A percentile compares a stretch with the other conserved stretches of the same genome.
Conservation (phyloP, 1,139 yeast species). For the Yamadazyma mexicana region DNA sequence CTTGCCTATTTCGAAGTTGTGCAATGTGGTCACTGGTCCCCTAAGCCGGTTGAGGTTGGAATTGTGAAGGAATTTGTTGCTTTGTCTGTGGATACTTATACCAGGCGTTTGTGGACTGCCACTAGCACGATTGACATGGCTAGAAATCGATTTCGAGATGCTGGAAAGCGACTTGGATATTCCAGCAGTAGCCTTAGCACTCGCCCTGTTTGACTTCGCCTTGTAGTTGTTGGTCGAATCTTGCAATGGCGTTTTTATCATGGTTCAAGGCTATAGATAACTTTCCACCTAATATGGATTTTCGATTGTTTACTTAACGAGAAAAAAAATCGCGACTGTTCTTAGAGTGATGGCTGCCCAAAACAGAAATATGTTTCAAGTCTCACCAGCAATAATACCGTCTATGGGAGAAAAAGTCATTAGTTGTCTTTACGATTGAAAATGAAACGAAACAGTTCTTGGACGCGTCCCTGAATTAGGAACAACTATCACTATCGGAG, state of each 20-base stretch:
- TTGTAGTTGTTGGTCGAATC: slow-evolving; percentile 10
- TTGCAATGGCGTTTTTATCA: slow-evolving; percentile 7
- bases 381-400: not conserved
- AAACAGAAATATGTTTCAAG: slow-evolving; percentile 2
- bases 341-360: not conserved
- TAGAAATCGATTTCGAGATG: not conserved
- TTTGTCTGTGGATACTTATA: not conserved
- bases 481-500: too few species aligned
- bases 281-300: not conserved
- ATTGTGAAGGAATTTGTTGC: slow-evolving; percentile 8
- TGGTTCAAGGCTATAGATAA: not conserved
- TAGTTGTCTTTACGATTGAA: not conserved
- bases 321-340: slow-evolving; percentile 1
- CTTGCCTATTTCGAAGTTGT: slow-evolving; percentile 85
- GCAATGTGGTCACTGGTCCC: slow-evolving; percentile 23
- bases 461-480: too few species aligned
- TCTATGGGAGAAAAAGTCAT: too few species aligned
- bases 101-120: not conserved
- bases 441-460: too few species aligned
- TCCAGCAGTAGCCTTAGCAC: not conserved
- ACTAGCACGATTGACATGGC: not conserved
- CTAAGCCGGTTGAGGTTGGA: slow-evolving; percentile 8
- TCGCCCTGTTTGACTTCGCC: not conserved
- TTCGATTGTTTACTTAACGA: not conserved
- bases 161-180: not conserved